Base-by-base conservation (phyloP, 768 basidiomycete genomes). In the Royoungia palumana region DNA sequence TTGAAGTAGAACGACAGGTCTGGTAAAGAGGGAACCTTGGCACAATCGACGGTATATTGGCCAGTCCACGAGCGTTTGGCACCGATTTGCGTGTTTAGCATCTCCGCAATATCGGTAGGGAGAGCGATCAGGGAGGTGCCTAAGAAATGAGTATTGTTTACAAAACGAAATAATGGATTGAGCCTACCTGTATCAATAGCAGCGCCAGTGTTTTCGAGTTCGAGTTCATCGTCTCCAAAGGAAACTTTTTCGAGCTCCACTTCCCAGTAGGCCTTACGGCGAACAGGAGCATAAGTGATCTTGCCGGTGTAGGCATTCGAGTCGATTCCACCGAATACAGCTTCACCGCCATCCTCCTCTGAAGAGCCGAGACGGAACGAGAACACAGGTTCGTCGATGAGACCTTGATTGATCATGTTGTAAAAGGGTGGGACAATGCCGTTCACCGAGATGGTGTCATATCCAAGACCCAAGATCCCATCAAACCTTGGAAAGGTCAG, bases 201-300 rank as follows among this genome's bases (percentile, higher is more conserved):
- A 59, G 91, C 90, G 37, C 94, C 94, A 47, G 96, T 95, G 73
- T 84, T 87, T 56, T 95, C 91, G 13, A 98, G 79, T 56, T 97
- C 92, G 38, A 98, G 79, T 35, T 75, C 80, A 40, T 98, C 95
- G 37, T 84, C 75, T 41, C 94, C 96, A 48, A 99, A 94, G 4
- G 72, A 60, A 53, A 99, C 76, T 66, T 85, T 84, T 72, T 90
- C 77, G 22, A 99, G 85, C 66, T 96, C 93, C 39, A 98, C 92
- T 70, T 98, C 95, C 94, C 94, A 96, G 72, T 96, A 98, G 5
- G 92, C 96, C 78, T 90, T 93, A 59, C 92, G 82, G 59, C 94
- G 85, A 44, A 99, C 76, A 43, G 96, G 95, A 25, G 87, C 92
- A 60, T 98, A 98, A 20, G 68, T 61, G 51, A 99, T 78, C 62